Base-by-base conservation (phyloP, 257 asterid genomes). In the Eucommia ulmoides region DNA sequence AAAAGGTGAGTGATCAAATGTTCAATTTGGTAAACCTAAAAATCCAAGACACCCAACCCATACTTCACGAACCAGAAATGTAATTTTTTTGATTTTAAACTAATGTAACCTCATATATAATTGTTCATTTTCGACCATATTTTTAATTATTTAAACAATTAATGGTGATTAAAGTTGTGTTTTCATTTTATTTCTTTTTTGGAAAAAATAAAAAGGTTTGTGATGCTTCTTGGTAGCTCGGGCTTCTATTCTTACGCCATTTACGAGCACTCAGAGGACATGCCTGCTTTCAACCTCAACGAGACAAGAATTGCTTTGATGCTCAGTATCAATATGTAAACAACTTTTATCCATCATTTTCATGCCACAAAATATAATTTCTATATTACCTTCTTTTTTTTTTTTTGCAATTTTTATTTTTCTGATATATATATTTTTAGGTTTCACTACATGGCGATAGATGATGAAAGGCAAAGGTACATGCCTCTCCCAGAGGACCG, bases 401-500 rank as follows among this genome's bases (percentile, higher is more conserved):
- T 29, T 29, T 29, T 22, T 47, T n/a, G n/a, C n/a, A n/a, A 47
- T 20, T 22, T 19, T 50, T 45, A 14, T 20, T 29, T 64, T 15
- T 42, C 12, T 41, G 65, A 25, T 15, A 19, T 41, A 8, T 16
- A 8, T 5, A 7, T 29, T 29, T 42, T 42, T 42, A 82, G 94
- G 77, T 87, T 87, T 71, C 93, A 62, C 19, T 80, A 87, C 73
- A 80, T 87, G 87, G 89, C 83, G 4, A 54, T 82, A 52, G 75
- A 86, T 22, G 96, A 86, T 50, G 67, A 72, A 45, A 74, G 78
- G 59, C 93, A 80, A 61, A 78, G 96, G 52, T 76, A 51, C 12
- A 86, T 86, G 96, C 94, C 96, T 20, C 52, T 65, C n/a, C 86
- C 94, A 5, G 93, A 86, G 24, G 96, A 86, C 62, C 66, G 96